These are phyloP conservation scores for Botrytis fabae DNA, from an alignment of 2,329 filamentous ascomycete genomes.

Conservation along the genomic window DNA sequence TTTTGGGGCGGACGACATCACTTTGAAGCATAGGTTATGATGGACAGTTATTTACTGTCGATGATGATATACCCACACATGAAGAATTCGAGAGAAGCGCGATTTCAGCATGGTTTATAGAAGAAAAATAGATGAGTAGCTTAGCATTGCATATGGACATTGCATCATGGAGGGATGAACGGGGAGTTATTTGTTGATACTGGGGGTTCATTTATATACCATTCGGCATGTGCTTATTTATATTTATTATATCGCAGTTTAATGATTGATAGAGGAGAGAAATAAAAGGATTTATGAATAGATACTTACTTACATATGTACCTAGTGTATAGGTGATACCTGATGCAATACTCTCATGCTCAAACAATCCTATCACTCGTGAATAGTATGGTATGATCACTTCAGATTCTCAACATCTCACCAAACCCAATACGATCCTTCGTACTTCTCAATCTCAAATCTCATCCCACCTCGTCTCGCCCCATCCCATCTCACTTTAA, in stretches of 20 bases:
- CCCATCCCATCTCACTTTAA: background rate
- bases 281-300: background rate
- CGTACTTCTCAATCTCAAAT: background rate
- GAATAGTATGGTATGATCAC: no score
- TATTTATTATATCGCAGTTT: background rate
- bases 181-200: background rate
- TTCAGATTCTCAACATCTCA: background rate
- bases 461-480: background rate
- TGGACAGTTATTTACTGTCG: background rate
- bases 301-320: background rate
- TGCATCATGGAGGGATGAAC: background rate
- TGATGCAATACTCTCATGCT: background rate
- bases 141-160: conserved; percentile 8
- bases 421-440: background rate
- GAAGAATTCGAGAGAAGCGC: background rate
- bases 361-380: background rate
- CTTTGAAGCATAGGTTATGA: background rate
- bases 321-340: no score
- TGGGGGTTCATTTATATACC: background rate
- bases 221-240: background rate
- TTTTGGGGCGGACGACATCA: background rate
- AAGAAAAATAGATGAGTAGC: background rate
- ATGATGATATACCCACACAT: conserved; percentile 7
- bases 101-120: background rate
- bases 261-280: conserved; percentile 7